Conservation (phyloP, 768 basidiomycete species). For the Boletus speciosus region DNA sequence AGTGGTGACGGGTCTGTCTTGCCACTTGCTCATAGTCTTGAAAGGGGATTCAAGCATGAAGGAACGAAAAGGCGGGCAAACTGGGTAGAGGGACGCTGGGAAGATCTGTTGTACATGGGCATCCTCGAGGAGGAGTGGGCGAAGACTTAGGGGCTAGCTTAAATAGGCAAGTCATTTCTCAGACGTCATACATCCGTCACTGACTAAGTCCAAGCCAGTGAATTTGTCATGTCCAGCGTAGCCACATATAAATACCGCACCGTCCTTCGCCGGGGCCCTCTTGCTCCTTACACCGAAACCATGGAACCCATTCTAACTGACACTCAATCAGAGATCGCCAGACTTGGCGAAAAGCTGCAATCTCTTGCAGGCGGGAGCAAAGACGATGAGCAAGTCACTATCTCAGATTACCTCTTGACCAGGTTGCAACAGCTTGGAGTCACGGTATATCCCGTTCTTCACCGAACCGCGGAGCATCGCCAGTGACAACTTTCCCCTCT, state of each 20-base stretch:
- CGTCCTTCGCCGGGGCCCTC: neutral
- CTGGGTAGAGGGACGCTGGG: conserved; percentile 32
- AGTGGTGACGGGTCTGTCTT: conserved; percentile 1
- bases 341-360: conserved; percentile 46
- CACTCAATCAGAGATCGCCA: conserved; percentile 45
- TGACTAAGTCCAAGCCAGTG: no score
- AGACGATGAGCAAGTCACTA: conserved; percentile 43
- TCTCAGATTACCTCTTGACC: conserved; percentile 60
- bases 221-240: no score
- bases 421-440: conserved; percentile 64
- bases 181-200: neutral
- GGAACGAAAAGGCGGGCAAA: conserved; percentile 29
- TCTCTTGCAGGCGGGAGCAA: conserved; percentile 31
- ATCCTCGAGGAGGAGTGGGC: conserved; percentile 27
- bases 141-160: conserved; percentile 1
- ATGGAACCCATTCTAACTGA: conserved; percentile 15
- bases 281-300: neutral
- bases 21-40: neutral
- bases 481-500: neutral
- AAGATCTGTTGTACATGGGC: conserved; percentile 21
- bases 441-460: conserved; percentile 38
- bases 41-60: conserved; percentile 34
- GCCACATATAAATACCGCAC: conserved; percentile 1
- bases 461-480: neutral
- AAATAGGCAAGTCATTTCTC: neutral